These are phyloP conservation scores for Mycena sanguinolenta DNA, from an alignment of 768 basidiomycete genomes.

Conservation along the genomic window DNA sequence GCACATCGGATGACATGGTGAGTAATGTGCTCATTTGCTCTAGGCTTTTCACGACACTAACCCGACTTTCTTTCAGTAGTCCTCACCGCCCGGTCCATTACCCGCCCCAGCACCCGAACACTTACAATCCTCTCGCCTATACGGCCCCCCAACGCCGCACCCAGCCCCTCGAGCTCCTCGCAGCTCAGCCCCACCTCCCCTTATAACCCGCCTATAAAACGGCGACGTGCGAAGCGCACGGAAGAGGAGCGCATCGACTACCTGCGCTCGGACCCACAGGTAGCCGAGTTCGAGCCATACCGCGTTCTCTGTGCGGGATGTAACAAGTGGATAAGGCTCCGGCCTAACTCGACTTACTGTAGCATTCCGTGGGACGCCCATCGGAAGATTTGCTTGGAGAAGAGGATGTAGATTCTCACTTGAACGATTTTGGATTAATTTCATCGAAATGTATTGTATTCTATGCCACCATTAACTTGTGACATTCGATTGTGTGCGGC, in stretches of 20 bases:
- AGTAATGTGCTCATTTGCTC: conserved; percentile 44
- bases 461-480: background rate
- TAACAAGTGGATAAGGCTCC: conserved; percentile 87
- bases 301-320: conserved; percentile 84
- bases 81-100: background rate
- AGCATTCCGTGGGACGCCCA: conserved; percentile 91
- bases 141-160: background rate
- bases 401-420: conserved; percentile 71
- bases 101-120: background rate
- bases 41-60: background rate
- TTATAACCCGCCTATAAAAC: conserved; percentile 33
- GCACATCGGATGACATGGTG: conserved; percentile 74
- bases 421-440: background rate
- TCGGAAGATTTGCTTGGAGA: conserved; percentile 83
- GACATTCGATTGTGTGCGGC: background rate
- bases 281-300: conserved; percentile 60
- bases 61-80: background rate
- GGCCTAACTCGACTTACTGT: conserved; percentile 89
- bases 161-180: background rate
- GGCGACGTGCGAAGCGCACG: conserved; percentile 43
- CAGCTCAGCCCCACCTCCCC: background rate
- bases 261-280: conserved; percentile 31
- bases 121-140: background rate
- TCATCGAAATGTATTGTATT: background rate
- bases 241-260: conserved; percentile 70